A percentile compares a stretch with the other conserved stretches of the same genome.
These are phyloP conservation scores for Zymoseptoria crescenta DNA, from an alignment of 2,329 filamentous ascomycete genomes.

Conservation along the genomic window DNA sequence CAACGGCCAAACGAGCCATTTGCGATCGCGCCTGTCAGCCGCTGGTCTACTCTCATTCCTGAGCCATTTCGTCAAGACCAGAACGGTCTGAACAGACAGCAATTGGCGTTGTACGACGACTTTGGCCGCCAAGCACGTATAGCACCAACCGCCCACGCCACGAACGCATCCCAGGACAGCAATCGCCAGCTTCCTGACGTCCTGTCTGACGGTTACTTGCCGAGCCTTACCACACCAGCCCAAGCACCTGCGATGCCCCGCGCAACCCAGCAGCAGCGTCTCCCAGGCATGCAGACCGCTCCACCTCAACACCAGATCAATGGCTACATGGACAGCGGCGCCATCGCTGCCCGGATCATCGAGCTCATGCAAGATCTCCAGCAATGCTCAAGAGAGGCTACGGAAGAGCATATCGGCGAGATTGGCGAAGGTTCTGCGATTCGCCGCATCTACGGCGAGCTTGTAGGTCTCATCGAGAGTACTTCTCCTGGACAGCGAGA, in stretches of 20 bases:
- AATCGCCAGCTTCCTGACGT: conserved; percentile 55
- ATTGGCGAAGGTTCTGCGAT: conserved; percentile 48
- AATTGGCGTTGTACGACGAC: conserved; percentile 93
- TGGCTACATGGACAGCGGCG: conserved; percentile 51
- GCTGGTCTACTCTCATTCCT: conserved; percentile 90
- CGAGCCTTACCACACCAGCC: conserved; percentile 55
- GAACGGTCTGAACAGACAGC: conserved; percentile 68
- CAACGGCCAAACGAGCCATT: conserved; percentile 76
- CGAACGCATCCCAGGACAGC: conserved; percentile 50
- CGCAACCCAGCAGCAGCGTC: conserved; percentile 45
- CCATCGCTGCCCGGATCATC: conserved; percentile 46
- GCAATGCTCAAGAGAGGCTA: conserved; percentile 47
- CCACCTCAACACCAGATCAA: conserved; percentile 44
- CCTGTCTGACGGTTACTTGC: conserved; percentile 55
- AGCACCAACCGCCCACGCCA: conserved; percentile 42
- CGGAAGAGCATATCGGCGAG: conserved; percentile 52
- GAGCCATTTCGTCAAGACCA: conserved; percentile 85
- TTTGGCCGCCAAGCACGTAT: conserved; percentile 78
- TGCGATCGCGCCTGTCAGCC: conserved; percentile 68
- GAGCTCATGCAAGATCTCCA: conserved; percentile 50
- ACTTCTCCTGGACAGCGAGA: conserved; percentile 46
- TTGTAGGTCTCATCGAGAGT: conserved; percentile 46
- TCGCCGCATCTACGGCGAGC: conserved; percentile 51
- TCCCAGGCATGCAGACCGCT: conserved; percentile 32
- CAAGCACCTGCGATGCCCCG: conserved; percentile 55